Evolutionary conservation across 139 green algal genomes (phyloP).

Genomic region (Closterium sp.): DNA sequence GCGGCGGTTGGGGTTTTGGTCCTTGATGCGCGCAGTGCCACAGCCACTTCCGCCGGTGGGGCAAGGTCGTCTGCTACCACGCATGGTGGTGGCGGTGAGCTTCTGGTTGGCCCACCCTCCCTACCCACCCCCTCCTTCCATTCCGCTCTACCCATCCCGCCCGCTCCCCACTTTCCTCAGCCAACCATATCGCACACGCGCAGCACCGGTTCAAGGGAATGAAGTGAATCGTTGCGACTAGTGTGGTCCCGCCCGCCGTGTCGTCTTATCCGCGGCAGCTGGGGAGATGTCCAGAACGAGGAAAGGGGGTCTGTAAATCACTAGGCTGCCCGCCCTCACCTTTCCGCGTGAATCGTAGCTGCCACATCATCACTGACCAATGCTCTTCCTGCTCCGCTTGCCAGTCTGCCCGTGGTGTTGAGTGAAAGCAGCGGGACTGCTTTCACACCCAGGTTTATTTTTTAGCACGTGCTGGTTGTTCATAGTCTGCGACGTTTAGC

Average conservation of each 20-base stretch:
- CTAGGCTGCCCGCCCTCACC: not conserved
- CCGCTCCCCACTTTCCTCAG: not conserved
- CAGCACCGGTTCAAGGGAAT: not conserved
- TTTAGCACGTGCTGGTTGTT: not conserved
- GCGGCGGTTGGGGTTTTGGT: not conserved
- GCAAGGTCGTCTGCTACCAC: not conserved
- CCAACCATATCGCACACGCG: not conserved
- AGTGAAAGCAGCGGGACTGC: not conserved
- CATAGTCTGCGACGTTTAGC: not conserved
- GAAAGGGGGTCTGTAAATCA: no score
- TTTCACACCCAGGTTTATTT: not conserved
- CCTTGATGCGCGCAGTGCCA: not conserved
- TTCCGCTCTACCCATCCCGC: no score
- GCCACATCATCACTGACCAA: not conserved
- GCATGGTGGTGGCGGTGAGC: not conserved
- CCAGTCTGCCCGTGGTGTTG: no score
- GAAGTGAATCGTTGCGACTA: not conserved
- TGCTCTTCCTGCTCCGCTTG: no score
- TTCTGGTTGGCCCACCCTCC: no score
- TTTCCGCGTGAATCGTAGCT: not conserved
- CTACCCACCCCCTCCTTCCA: not conserved
- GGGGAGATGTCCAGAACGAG: not conserved
- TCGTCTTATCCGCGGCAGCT: not conserved
- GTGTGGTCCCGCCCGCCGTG: not conserved
- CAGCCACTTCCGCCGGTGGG: no score